Evolutionary conservation across 202 grass and related monocot species (phyloP).

Genomic region (Setaria viridis): DNA sequence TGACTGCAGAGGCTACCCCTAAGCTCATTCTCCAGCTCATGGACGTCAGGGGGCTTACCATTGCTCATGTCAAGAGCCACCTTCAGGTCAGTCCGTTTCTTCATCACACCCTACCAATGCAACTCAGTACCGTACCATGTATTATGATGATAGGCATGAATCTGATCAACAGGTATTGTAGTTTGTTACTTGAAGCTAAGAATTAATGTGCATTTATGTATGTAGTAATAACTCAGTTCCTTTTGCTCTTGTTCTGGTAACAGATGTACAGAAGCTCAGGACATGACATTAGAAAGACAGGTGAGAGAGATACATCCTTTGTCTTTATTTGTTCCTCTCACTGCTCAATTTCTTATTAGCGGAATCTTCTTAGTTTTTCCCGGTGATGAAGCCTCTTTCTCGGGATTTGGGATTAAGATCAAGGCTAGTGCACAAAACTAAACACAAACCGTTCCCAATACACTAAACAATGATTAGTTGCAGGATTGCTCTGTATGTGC

Average conservation of each 20-base stretch:
- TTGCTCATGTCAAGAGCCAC: slow-evolving; percentile 85
- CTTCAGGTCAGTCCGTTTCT: slow-evolving; percentile 59
- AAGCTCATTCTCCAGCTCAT: slow-evolving; percentile 80
- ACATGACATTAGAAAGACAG: slow-evolving; percentile 61
- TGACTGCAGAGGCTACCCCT: slow-evolving; percentile 59
- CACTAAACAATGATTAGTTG: slow-evolving; percentile 24
- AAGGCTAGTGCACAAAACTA: neutral
- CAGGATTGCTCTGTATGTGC: neutral
- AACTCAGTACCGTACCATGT: too few species aligned
- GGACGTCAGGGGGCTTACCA: slow-evolving; percentile 65
- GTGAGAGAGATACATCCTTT: slow-evolving; percentile 31
- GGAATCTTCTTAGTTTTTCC: slow-evolving; percentile 18
- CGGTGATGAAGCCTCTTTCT: slow-evolving; percentile 26
- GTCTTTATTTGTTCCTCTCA: neutral
- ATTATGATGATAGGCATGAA: too few species aligned
- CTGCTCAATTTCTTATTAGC: slow-evolving; percentile 22
- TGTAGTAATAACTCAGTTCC: neutral
- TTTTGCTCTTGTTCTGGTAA: neutral
- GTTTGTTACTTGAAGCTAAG: neutral
- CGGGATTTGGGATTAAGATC: slow-evolving; percentile 50
- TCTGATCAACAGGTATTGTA: too few species aligned
- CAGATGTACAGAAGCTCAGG: slow-evolving; percentile 68
- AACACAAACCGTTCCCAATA: neutral
- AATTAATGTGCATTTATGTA: neutral
- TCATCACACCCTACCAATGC: slow-evolving; percentile 2